phyloP scores from a whole-genome alignment of 148 eudicot genomes.

The Arctostaphylos glauca region DNA sequence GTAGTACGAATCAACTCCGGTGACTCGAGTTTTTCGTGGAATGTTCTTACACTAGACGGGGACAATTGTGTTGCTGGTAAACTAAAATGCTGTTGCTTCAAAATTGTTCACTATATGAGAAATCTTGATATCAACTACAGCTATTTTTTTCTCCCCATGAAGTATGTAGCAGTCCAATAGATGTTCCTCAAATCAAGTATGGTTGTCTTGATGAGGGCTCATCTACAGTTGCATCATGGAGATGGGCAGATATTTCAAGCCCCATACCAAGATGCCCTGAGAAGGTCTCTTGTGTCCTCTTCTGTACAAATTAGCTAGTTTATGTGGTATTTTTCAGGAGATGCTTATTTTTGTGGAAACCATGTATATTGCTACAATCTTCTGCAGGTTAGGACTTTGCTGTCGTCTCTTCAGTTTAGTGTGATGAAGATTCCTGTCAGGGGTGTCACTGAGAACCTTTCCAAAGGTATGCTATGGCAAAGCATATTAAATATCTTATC shows the following conservation, averaged over 20 bases:
- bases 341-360: neutral
- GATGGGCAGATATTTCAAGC: slow-evolving; percentile 74
- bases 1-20: slow-evolving; percentile 61
- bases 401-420: slow-evolving; percentile 58
- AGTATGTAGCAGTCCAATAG: slow-evolving; percentile 73
- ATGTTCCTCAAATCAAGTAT: slow-evolving; percentile 74
- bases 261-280: slow-evolving; percentile 60
- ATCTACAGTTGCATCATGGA: slow-evolving; percentile 50
- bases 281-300: slow-evolving; percentile 41
- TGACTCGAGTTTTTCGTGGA: slow-evolving; percentile 64
- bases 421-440: slow-evolving; percentile 79
- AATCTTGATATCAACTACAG: neutral
- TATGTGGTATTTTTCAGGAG: neutral
- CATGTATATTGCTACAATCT: neutral
- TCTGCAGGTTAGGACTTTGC: slow-evolving; percentile 53
- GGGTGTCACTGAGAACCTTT: slow-evolving; percentile 36
- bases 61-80: slow-evolving; percentile 87
- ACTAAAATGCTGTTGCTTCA: neutral
- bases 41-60: slow-evolving; percentile 66
- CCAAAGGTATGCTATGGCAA: slow-evolving; percentile 47
- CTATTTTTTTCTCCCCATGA: slow-evolving; percentile 19
- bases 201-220: slow-evolving; percentile 47
- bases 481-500: neutral
- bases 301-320: slow-evolving; percentile 1
- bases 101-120: neutral